Percentiles rank a stretch among this genome's conserved stretches.
phyloP scores from a whole-genome alignment of 768 basidiomycete species.

The Suillus sp. region DNA sequence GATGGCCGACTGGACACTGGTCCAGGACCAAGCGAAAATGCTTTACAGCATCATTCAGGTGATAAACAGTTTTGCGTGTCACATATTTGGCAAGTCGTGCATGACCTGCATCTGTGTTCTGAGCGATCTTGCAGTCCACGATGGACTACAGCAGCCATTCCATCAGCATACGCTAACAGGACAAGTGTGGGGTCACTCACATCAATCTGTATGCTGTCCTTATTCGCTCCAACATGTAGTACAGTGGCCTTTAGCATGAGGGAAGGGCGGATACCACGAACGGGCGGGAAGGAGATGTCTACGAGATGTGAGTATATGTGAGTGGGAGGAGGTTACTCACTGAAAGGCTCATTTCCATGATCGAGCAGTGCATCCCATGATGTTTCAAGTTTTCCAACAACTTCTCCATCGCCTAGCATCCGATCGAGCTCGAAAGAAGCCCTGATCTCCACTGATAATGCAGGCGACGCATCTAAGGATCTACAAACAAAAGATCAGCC shows the following conservation, averaged over 20 bases:
- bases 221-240: not conserved
- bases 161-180: not conserved
- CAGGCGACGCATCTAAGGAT: not conserved
- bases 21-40: not conserved
- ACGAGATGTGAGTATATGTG: not conserved
- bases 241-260: not conserved
- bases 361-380: not conserved
- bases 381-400: not conserved
- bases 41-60: not conserved
- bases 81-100: not conserved
- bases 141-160: not conserved
- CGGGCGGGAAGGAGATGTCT: not conserved
- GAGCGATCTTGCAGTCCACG: not conserved
- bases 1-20: not conserved
- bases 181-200: not conserved
- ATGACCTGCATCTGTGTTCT: not conserved
- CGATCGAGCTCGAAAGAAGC: not conserved
- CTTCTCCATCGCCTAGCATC: not conserved
- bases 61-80: not conserved
- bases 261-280: not conserved
- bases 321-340: not conserved
- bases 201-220: not conserved
- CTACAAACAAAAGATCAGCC: not conserved
- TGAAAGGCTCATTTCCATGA: not conserved
- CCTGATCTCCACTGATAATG: not conserved